Evolutionary conservation across 148 eudicot genomes (phyloP).

Genomic region (Silene uniflora): DNA sequence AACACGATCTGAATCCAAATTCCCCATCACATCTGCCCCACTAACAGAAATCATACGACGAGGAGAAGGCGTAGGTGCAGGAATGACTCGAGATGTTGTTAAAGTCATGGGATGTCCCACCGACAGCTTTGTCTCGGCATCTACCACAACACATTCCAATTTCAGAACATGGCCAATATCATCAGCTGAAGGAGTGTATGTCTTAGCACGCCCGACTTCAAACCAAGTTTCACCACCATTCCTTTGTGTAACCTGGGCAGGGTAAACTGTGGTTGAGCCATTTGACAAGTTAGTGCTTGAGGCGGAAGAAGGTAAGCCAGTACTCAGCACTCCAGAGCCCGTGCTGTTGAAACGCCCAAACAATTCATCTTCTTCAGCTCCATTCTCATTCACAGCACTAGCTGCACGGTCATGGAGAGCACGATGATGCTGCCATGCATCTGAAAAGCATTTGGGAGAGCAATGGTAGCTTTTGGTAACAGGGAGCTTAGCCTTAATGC

Average conservation of each 20-base stretch:
- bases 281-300: constrained; percentile 61
- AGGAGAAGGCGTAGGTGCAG: constrained; percentile 94
- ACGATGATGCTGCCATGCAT: constrained; percentile 99
- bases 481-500: constrained; percentile 90
- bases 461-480: constrained; percentile 91
- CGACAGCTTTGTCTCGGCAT: constrained; percentile 65
- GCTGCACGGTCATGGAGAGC: constrained; percentile 96
- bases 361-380: constrained; percentile 82
- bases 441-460: constrained; percentile 90
- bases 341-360: constrained; percentile 78
- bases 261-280: constrained; percentile 64
- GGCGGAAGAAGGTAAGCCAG: constrained; percentile 52
- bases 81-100: constrained; percentile 82
- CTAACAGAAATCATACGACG: constrained; percentile 77
- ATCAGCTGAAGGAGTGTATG: constrained; percentile 88
- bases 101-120: constrained; percentile 59
- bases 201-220: constrained; percentile 83
- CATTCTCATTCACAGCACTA: constrained; percentile 84
- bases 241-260: constrained; percentile 64
- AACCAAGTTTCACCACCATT: constrained; percentile 94
- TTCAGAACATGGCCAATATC: constrained; percentile 94
- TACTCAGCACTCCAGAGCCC: constrained; percentile 51
- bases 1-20: constrained; percentile 62
- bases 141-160: constrained; percentile 92
- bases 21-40: constrained; percentile 64